Conservation (phyloP, 805 yeast genomes). For the Saturnispora gosingensis region DNA sequence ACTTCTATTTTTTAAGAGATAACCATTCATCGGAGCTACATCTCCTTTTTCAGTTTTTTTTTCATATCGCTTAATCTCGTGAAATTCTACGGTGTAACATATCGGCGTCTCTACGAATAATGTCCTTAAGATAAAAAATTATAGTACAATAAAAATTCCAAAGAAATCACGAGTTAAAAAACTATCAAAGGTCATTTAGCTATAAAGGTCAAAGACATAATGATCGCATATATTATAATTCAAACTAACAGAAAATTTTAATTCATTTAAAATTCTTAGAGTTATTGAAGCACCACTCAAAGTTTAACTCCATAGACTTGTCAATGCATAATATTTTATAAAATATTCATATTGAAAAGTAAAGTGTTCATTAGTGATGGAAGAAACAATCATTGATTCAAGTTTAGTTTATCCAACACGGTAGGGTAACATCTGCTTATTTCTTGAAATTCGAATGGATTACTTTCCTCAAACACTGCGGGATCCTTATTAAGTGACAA, state of each 20-base stretch:
- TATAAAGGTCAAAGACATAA: too few relatives aligned
- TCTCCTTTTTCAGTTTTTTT: neutral
- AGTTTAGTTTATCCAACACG: conserved; percentile 9
- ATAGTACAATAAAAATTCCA: too few relatives aligned
- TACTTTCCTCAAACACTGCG: conserved; percentile 62
- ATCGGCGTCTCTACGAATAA: neutral
- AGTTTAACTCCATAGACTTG: too few relatives aligned
- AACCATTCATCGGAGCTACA: neutral
- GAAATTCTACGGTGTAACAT: neutral
- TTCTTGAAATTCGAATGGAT: conserved; percentile 43
- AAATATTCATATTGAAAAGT: neutral
- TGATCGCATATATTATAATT: too few relatives aligned
- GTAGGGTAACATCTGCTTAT: conserved; percentile 22
- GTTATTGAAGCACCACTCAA: too few relatives aligned
- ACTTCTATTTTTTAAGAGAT: neutral
- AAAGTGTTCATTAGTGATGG: neutral
- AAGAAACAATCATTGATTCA: neutral
- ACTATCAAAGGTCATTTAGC: too few relatives aligned
- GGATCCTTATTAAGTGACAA: conserved; percentile 82
- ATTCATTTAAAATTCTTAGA: too few relatives aligned
- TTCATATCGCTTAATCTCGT: too few relatives aligned
- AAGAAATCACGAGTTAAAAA: too few relatives aligned
- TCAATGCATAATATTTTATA: neutral
- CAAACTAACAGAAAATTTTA: too few relatives aligned
- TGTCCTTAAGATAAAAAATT: too few relatives aligned